A percentile compares a stretch with the other conserved stretches of the same genome.
Conservation (phyloP, 495 filamentous ascomycete species). For the Aspergillus cristatus region DNA sequence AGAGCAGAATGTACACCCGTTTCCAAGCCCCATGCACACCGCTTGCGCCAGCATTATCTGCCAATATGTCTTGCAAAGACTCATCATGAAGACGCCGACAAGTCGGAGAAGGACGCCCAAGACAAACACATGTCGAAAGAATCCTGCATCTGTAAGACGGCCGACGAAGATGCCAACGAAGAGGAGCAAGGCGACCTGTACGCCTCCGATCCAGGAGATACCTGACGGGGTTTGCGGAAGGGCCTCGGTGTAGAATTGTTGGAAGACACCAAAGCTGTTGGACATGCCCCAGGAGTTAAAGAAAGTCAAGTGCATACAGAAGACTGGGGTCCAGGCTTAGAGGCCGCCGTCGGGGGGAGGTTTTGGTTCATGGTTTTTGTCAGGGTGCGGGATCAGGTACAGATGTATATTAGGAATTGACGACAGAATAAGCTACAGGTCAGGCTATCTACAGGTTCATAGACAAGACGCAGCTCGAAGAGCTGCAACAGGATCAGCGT, state of each 20-base stretch:
- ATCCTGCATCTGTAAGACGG: slow-evolving; percentile 48
- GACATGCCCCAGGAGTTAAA: slow-evolving; percentile 22
- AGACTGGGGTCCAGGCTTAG: slow-evolving; percentile 22
- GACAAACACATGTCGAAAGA: slow-evolving; percentile 39
- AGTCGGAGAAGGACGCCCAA: slow-evolving; percentile 39
- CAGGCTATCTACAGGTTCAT: too few relatives aligned
- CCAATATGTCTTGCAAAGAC: slow-evolving; percentile 38
- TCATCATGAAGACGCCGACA: slow-evolving; percentile 50
- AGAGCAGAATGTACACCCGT: slow-evolving; percentile 55
- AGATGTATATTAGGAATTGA: too few relatives aligned
- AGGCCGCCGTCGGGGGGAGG: slow-evolving; percentile 22
- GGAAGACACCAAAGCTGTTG: slow-evolving; percentile 28
- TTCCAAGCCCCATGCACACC: slow-evolving; percentile 53
- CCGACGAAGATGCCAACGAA: slow-evolving; percentile 45
- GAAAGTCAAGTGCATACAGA: slow-evolving; percentile 15
- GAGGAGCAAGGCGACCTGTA: slow-evolving; percentile 47
- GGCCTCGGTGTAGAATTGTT: slow-evolving; percentile 21
- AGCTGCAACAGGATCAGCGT: too few relatives aligned
- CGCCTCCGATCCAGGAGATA: slow-evolving; percentile 54
- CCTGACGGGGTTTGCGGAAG: slow-evolving; percentile 27
- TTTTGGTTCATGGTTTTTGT: too few relatives aligned
- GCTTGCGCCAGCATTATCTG: slow-evolving; percentile 56
- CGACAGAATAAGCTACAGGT: too few relatives aligned
- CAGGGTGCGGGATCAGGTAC: too few relatives aligned
- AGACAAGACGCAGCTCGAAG: too few relatives aligned